A percentile compares a stretch with the other conserved stretches of the same genome.
These are phyloP conservation scores for Pelomyxa schiedti DNA, from an alignment of 78 protist genomes.

Conservation along the genomic window DNA sequence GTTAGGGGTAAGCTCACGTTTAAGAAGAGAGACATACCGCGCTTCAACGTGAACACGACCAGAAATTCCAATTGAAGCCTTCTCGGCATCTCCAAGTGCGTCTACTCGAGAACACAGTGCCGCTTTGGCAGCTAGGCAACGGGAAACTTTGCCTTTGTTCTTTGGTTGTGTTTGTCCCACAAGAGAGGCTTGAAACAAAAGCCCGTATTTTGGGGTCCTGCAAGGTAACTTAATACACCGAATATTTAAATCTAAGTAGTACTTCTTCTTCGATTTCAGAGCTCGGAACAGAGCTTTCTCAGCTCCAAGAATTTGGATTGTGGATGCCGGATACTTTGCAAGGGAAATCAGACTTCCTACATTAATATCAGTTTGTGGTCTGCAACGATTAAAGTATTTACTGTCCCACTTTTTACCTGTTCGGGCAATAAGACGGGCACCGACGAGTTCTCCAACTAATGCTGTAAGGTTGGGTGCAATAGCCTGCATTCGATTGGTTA, in stretches of 20 bases:
- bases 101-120: slow-evolving; percentile 91
- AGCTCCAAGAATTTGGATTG: slow-evolving; percentile 93
- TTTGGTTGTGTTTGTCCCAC: slow-evolving; percentile 88
- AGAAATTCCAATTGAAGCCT: slow-evolving; percentile 51
- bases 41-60: background rate
- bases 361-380: too few relatives aligned
- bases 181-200: slow-evolving; percentile 93
- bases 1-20: too few relatives aligned
- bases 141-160: slow-evolving; percentile 93
- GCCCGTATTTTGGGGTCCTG: slow-evolving; percentile 96
- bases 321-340: slow-evolving; percentile 94
- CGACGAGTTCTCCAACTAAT: slow-evolving; percentile 91
- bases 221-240: slow-evolving; percentile 81
- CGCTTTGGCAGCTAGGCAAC: slow-evolving; percentile 92
- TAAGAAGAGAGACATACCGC: too few relatives aligned
- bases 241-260: slow-evolving; percentile 6
- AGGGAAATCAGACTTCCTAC: slow-evolving; percentile 85
- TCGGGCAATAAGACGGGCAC: slow-evolving; percentile 87
- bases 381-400: too few relatives aligned
- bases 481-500: slow-evolving; percentile 68
- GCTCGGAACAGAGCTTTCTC: slow-evolving; percentile 92
- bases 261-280: slow-evolving; percentile 56
- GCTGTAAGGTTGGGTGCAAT: slow-evolving; percentile 92
- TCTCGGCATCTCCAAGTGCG: slow-evolving; percentile 81
- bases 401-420: too few relatives aligned